These are phyloP conservation scores for Nothopassalora personata DNA, from an alignment of 2,329 filamentous ascomycete genomes.

Conservation along the genomic window DNA sequence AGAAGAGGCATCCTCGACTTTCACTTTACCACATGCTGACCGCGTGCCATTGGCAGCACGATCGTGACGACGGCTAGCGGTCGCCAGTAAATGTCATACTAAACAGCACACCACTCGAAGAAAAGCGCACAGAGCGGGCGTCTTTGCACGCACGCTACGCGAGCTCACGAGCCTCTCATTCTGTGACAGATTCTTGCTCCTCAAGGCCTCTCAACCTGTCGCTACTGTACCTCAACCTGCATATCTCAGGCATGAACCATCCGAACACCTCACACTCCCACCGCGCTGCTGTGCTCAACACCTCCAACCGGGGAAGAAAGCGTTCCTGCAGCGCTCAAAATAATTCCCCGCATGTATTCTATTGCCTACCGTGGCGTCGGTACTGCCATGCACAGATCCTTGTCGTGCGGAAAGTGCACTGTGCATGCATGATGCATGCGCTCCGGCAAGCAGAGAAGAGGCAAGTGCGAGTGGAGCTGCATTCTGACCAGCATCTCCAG, in stretches of 20 bases:
- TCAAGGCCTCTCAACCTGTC: neutral
- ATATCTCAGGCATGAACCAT: neutral
- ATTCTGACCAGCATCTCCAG: no score
- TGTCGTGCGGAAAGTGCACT: neutral
- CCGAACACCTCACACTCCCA: neutral
- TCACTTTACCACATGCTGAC: neutral
- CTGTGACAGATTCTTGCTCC: neutral
- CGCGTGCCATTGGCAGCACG: neutral
- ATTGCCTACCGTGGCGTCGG: neutral
- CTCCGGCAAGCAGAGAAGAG: neutral
- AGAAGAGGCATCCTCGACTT: neutral
- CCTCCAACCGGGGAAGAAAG: conserved; percentile 3
- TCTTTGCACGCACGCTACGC: neutral
- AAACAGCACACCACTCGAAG: neutral
- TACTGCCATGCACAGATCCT: neutral
- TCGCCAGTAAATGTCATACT: neutral
- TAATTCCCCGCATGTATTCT: conserved; percentile 1
- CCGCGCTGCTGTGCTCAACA: neutral
- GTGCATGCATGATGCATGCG: neutral
- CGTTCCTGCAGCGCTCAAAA: neutral
- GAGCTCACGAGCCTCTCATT: neutral
- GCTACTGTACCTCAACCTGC: neutral
- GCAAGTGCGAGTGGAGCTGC: neutral
- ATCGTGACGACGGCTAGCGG: neutral
- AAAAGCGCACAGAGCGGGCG: neutral